phyloP scores from a whole-genome alignment of 768 basidiomycete genomes.

The Hygrophoropsis aurantiaca region DNA sequence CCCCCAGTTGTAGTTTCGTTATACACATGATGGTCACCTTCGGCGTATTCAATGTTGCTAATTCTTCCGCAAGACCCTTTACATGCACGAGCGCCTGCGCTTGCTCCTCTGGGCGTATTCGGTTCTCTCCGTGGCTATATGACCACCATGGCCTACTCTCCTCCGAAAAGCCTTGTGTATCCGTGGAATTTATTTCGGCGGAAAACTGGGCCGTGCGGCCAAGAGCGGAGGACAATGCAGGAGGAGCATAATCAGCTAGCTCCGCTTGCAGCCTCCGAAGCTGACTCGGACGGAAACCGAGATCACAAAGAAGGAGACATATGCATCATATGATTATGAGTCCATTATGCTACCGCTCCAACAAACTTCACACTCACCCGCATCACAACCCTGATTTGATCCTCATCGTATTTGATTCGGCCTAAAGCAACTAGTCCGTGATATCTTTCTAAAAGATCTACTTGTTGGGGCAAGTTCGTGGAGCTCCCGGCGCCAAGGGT shows the following conservation, averaged over 20 bases:
- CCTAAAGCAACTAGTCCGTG: constrained; percentile 46
- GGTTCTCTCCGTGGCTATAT: constrained; percentile 16
- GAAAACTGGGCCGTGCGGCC: not conserved
- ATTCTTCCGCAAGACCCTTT: constrained; percentile 49
- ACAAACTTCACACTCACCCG: constrained; percentile 32
- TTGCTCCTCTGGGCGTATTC: constrained; percentile 18
- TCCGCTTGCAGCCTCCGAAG: constrained; percentile 47
- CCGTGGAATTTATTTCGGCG: not conserved
- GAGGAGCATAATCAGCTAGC: constrained; percentile 50
- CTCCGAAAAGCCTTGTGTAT: constrained; percentile 9
- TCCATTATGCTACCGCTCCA: not conserved
- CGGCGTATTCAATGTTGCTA: constrained; percentile 49
- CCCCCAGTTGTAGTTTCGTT: not conserved
- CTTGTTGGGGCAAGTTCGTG: constrained; percentile 17
- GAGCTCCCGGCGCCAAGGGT: not conserved
- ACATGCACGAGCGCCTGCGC: constrained; percentile 38
- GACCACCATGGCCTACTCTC: constrained; percentile 34
- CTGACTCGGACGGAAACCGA: constrained; percentile 29
- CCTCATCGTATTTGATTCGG: constrained; percentile 47
- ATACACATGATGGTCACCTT: constrained; percentile 35
- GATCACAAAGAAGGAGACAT: not conserved
- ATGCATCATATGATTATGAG: not conserved
- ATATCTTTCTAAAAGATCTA: constrained; percentile 50
- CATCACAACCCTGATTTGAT: constrained; percentile 53
- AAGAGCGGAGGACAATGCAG: constrained; percentile 33